Evolutionary conservation across 2,329 filamentous ascomycete species (phyloP).

Genomic region (Lasiodiplodia theobromae): DNA sequence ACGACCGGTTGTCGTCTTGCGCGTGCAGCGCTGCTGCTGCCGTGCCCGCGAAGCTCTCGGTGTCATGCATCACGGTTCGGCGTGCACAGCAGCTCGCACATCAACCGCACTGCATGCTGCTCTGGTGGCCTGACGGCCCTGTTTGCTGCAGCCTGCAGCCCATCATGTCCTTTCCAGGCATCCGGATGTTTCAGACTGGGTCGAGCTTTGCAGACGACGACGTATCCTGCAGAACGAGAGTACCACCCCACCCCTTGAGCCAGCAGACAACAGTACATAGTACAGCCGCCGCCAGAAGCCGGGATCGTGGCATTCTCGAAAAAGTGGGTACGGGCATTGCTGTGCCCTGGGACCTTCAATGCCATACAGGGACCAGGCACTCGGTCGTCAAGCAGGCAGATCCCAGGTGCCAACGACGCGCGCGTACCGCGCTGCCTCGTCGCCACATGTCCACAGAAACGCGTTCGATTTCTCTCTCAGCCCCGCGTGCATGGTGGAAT

Average conservation of each 20-base stretch:
- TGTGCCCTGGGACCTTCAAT: not conserved
- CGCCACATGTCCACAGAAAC: slow-evolving; percentile 11
- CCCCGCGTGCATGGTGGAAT: not conserved
- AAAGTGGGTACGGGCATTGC: slow-evolving; percentile 21
- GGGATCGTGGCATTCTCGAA: slow-evolving; percentile 4
- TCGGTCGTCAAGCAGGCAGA: slow-evolving; percentile 3
- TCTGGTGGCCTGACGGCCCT: slow-evolving; percentile 1
- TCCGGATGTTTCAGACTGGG: slow-evolving; percentile 12
- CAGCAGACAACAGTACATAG: not conserved
- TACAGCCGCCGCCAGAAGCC: not conserved
- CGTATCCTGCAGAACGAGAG: not conserved
- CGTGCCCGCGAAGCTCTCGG: slow-evolving; percentile 7
- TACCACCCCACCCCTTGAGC: not conserved
- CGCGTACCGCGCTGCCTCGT: slow-evolving; percentile 1
- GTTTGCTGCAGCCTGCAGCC: slow-evolving; percentile 12
- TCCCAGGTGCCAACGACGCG: slow-evolving; percentile 9
- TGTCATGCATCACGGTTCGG: slow-evolving; percentile 10
- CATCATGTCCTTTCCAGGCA: slow-evolving; percentile 13
- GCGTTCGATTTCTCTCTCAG: slow-evolving; percentile 4
- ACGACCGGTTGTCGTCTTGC: slow-evolving; percentile 21
- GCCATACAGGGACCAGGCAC: slow-evolving; percentile 19
- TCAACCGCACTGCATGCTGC: slow-evolving; percentile 18
- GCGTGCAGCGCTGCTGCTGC: slow-evolving; percentile 12
- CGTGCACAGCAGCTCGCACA: slow-evolving; percentile 15
- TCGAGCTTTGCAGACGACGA: slow-evolving; percentile 11